A percentile compares a stretch with the other conserved stretches of the same genome.
phyloP scores from a whole-genome alignment of 305 asterid species.

The Solanum aculeatissimum region DNA sequence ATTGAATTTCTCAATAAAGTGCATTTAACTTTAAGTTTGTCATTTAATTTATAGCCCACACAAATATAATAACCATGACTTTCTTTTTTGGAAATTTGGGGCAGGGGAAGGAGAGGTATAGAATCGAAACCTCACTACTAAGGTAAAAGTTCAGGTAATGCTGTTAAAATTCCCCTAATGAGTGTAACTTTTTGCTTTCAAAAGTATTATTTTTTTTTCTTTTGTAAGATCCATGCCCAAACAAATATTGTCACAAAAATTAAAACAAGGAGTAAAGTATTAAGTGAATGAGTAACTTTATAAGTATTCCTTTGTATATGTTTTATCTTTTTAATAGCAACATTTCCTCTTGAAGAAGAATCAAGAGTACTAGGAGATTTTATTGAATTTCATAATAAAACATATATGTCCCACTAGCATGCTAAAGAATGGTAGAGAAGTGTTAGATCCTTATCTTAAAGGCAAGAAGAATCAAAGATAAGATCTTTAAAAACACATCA shows the following conservation, averaged over 20 bases:
- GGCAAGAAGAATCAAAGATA: constrained; percentile 49
- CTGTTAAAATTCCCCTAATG: background rate
- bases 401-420: constrained; percentile 18
- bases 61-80: background rate
- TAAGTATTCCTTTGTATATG: background rate
- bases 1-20: background rate
- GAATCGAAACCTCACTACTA: background rate
- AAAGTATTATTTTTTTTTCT: background rate
- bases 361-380: background rate
- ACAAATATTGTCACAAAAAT: background rate
- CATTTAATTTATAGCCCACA: background rate
- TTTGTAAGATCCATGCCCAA: background rate
- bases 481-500: constrained; percentile 31
- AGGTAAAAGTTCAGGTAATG: background rate
- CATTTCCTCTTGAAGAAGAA: background rate
- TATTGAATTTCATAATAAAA: background rate
- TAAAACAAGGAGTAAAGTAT: too few relatives aligned
- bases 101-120: background rate
- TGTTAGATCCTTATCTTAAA: constrained; percentile 41
- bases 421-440: constrained; percentile 25
- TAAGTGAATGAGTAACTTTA: too few relatives aligned
- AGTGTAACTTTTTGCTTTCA: too few relatives aligned
- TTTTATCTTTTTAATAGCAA: background rate
- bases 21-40: background rate
- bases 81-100: background rate